These are phyloP conservation scores for Leccinum variicolor DNA, from an alignment of 768 basidiomycete genomes.

Conservation along the genomic window DNA sequence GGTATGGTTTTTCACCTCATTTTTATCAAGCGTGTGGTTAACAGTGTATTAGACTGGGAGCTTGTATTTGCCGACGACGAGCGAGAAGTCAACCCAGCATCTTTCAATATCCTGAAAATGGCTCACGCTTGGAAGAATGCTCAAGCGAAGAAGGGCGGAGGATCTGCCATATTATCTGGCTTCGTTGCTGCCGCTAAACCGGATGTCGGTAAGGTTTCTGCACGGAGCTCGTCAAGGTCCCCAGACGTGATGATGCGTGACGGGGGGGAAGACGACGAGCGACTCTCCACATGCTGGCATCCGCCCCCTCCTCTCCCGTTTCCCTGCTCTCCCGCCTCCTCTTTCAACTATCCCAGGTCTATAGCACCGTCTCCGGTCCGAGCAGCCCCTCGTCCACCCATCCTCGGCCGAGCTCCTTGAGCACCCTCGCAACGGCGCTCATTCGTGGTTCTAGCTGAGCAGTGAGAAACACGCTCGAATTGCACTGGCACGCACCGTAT, in stretches of 20 bases:
- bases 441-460: conserved; percentile 47
- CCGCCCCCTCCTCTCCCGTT: too few relatives aligned
- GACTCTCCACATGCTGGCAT: too few relatives aligned
- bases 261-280: conserved; percentile 28
- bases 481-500: conserved; percentile 83
- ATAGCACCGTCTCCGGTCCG: too few relatives aligned
- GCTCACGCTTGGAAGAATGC: conserved; percentile 86
- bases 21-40: neutral
- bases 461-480: conserved; percentile 86
- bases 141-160: conserved; percentile 41
- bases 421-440: neutral
- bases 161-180: conserved; percentile 39
- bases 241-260: conserved; percentile 26
- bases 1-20: conserved; percentile 44
- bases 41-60: conserved; percentile 72
- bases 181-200: conserved; percentile 41
- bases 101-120: conserved; percentile 95
- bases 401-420: too few relatives aligned
- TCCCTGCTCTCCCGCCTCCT: too few relatives aligned
- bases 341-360: too few relatives aligned
- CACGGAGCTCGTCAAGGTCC: conserved; percentile 8
- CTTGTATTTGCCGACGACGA: conserved; percentile 97
- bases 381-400: too few relatives aligned
- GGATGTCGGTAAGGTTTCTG: conserved; percentile 6
- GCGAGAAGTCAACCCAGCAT: conserved; percentile 84